A percentile compares a stretch with the other conserved stretches of the same genome.
These are phyloP conservation scores for Pyrenochaeta sp. DNA, from an alignment of 2,329 filamentous ascomycete species.

Conservation along the genomic window DNA sequence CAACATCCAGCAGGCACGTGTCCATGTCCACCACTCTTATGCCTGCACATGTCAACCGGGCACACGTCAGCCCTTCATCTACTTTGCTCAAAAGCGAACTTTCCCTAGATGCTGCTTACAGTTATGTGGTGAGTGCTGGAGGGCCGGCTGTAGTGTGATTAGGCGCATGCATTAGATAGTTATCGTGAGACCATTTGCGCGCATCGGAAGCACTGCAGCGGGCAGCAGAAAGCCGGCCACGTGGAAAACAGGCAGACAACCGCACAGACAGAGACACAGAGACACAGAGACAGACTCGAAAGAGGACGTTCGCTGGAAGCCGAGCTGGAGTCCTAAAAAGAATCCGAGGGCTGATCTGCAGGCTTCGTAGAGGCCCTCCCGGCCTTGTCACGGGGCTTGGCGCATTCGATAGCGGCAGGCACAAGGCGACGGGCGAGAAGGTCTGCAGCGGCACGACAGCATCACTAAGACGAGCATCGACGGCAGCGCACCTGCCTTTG, in stretches of 20 bases:
- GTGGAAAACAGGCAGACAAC: slow-evolving; percentile 1
- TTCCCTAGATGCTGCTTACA: background rate
- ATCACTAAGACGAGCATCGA: slow-evolving; percentile 33
- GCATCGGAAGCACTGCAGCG: slow-evolving; percentile 7
- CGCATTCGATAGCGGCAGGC: slow-evolving; percentile 32
- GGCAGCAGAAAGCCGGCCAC: slow-evolving; percentile 3
- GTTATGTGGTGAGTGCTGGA: background rate
- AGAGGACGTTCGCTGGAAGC: slow-evolving; percentile 12
- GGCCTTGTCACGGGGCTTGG: slow-evolving; percentile 38
- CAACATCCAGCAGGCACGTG: background rate
- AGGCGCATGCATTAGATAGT: slow-evolving; percentile 33
- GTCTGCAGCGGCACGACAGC: slow-evolving; percentile 36
- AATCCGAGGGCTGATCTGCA: background rate
- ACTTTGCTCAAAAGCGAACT: background rate
- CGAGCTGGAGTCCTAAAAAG: slow-evolving; percentile 2
- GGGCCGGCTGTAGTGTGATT: slow-evolving; percentile 13
- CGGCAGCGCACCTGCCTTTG: slow-evolving; percentile 28
- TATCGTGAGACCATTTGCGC: slow-evolving; percentile 25
- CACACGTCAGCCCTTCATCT: background rate
- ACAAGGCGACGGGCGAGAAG: slow-evolving; percentile 35
- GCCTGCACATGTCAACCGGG: background rate
- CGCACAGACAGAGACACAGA: no score
- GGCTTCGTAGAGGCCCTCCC: background rate
- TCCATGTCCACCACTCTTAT: background rate
- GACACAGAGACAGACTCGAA: background rate